Evolutionary conservation across 1,284 basidiomycete genomes (phyloP).

Genomic region (Gymnopus androsaceus): DNA sequence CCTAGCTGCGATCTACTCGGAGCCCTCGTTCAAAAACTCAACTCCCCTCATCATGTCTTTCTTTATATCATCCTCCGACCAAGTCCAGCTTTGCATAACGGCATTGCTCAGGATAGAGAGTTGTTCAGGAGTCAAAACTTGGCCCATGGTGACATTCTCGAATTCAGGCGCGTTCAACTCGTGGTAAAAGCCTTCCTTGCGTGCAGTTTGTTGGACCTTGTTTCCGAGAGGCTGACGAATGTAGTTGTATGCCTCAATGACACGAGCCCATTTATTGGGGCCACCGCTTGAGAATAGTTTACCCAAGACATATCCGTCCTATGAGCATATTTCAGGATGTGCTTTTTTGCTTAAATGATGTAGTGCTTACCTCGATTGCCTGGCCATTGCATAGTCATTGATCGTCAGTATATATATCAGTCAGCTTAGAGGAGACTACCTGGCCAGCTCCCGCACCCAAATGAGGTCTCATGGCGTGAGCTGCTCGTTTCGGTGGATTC

Average conservation of each 20-base stretch:
- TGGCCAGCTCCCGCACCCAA: conserved; percentile 34
- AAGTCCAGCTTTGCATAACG: conserved; percentile 1
- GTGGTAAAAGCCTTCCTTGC: conserved; percentile 21
- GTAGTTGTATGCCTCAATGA: conserved; percentile 21
- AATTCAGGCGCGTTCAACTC: conserved; percentile 17
- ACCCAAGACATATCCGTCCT: conserved; percentile 27
- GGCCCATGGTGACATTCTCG: not conserved
- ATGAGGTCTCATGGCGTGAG: conserved; percentile 34
- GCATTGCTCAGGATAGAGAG: not conserved
- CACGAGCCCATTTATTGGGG: conserved; percentile 2
- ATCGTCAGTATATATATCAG: too few species aligned
- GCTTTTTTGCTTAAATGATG: not conserved
- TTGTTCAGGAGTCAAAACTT: conserved; percentile 2
- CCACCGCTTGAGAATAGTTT: conserved; percentile 14
- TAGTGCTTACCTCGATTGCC: conserved; percentile 35
- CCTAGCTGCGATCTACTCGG: too few species aligned
- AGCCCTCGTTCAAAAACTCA: conserved; percentile 1
- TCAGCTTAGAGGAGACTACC: too few species aligned
- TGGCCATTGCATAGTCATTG: too few species aligned
- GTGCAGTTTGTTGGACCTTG: conserved; percentile 17
- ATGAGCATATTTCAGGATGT: not conserved
- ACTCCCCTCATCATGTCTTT: not conserved
- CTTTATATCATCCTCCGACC: not conserved
- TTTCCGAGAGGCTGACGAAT: conserved; percentile 24
- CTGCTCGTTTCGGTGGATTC: not conserved